These are phyloP conservation scores for Tephrocybe sp. DNA, from an alignment of 768 basidiomycete species.

Conservation along the genomic window DNA sequence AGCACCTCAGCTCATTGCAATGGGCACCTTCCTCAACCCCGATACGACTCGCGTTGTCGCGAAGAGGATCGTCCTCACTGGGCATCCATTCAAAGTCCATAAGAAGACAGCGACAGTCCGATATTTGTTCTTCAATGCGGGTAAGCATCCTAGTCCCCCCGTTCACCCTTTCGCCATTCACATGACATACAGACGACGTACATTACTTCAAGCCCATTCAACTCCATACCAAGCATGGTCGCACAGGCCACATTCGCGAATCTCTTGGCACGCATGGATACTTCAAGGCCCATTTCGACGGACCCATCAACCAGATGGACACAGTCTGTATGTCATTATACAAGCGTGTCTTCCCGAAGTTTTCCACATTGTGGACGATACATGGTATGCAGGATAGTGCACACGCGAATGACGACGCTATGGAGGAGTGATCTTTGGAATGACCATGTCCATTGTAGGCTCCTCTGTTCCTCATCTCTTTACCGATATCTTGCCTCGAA, in stretches of 20 bases:
- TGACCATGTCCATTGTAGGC: neutral
- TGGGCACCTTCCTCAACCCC: conserved; percentile 82
- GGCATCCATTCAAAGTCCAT: conserved; percentile 96
- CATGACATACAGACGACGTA: conserved; percentile 64
- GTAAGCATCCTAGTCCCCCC: conserved; percentile 34
- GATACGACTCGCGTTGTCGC: conserved; percentile 91
- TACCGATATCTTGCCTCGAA: too few relatives aligned
- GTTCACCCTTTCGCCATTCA: conserved; percentile 10
- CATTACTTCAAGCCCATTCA: conserved; percentile 93
- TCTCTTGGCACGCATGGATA: conserved; percentile 97
- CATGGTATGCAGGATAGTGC: conserved; percentile 4
- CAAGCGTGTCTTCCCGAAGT: conserved; percentile 92
- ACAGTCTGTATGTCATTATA: conserved; percentile 95
- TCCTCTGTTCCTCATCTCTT: too few relatives aligned
- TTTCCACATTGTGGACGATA: conserved; percentile 58
- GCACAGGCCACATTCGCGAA: conserved; percentile 86
- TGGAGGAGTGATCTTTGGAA: conserved; percentile 38
- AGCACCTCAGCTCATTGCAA: conserved; percentile 87
- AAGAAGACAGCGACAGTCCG: conserved; percentile 96
- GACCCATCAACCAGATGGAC: conserved; percentile 94
- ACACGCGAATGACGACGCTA: conserved; percentile 28
- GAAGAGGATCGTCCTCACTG: conserved; percentile 93
- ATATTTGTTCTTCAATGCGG: conserved; percentile 97
- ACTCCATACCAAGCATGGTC: conserved; percentile 88
- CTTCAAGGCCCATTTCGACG: conserved; percentile 95